These are phyloP conservation scores for Cytospora mali DNA, from an alignment of 2,329 filamentous ascomycete genomes.

Conservation along the genomic window DNA sequence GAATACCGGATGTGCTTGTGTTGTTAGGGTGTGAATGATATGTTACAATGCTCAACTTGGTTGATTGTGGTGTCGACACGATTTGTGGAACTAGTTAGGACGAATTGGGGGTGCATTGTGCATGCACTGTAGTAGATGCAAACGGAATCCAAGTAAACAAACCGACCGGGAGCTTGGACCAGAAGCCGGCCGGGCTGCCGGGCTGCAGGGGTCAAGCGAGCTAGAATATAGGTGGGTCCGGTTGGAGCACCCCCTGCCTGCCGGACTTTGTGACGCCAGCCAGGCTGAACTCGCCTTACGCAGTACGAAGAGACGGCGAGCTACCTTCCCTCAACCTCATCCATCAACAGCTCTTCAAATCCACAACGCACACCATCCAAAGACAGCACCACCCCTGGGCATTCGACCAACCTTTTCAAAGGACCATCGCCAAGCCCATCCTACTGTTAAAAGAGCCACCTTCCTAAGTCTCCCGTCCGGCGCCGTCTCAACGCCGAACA, in stretches of 20 bases:
- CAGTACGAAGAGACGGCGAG: constrained; percentile 28
- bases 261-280: constrained; percentile 22
- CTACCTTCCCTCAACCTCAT: constrained; percentile 16
- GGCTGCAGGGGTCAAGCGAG: constrained; percentile 5
- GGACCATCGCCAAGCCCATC: background rate
- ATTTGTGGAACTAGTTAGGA: background rate
- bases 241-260: constrained; percentile 11
- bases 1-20: background rate
- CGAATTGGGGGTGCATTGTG: background rate
- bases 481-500: constrained; percentile 27
- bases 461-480: constrained; percentile 33
- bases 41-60: background rate
- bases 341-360: constrained; percentile 8
- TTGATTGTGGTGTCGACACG: background rate
- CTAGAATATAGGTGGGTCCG: constrained; percentile 7
- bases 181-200: background rate
- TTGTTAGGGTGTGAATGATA: background rate
- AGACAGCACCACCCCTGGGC: constrained; percentile 3
- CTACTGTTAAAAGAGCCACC: background rate
- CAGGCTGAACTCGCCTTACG: constrained; percentile 33
- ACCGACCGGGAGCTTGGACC: background rate
- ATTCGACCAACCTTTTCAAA: background rate
- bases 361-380: constrained; percentile 11
- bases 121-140: too few species aligned
- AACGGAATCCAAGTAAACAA: background rate